Evolutionary conservation across 331 rosid genomes (phyloP).

Genomic region (Pyrus hybrid): DNA sequence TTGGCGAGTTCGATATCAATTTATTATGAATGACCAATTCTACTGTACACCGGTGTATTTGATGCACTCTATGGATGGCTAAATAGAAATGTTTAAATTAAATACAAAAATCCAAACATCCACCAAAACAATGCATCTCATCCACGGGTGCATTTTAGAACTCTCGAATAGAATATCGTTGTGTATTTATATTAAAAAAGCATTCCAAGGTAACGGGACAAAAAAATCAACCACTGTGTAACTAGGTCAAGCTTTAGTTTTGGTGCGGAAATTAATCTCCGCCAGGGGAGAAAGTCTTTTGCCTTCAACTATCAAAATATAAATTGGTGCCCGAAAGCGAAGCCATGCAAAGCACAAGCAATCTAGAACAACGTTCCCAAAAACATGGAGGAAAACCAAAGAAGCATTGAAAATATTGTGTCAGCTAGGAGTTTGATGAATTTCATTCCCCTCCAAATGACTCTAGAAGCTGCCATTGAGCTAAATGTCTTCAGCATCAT

Average conservation of each 20-base stretch:
- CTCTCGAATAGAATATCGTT: too few relatives aligned
- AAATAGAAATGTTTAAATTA: too few relatives aligned
- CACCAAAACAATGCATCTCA: too few relatives aligned
- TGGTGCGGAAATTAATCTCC: not conserved
- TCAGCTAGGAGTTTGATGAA: not conserved
- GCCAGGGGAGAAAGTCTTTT: not conserved
- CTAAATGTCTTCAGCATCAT: slow-evolving; percentile 4
- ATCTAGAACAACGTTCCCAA: not conserved
- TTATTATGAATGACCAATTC: too few relatives aligned
- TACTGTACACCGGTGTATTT: too few relatives aligned
- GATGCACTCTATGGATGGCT: too few relatives aligned
- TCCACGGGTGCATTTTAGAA: too few relatives aligned
- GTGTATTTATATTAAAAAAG: not conserved
- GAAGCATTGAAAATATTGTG: not conserved
- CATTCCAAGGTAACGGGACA: not conserved
- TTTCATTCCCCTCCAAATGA: not conserved
- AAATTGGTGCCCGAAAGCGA: not conserved
- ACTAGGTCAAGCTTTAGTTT: not conserved
- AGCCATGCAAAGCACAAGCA: not conserved
- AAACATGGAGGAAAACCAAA: not conserved
- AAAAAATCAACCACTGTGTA: not conserved
- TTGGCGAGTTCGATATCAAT: too few relatives aligned
- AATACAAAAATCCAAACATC: too few relatives aligned
- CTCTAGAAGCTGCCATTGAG: not conserved
- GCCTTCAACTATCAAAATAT: not conserved